Evolutionary conservation across 805 yeast species (phyloP), one percentile per base, ranked within the genome.

Genomic region (Candida coquimbonensis): DNA sequence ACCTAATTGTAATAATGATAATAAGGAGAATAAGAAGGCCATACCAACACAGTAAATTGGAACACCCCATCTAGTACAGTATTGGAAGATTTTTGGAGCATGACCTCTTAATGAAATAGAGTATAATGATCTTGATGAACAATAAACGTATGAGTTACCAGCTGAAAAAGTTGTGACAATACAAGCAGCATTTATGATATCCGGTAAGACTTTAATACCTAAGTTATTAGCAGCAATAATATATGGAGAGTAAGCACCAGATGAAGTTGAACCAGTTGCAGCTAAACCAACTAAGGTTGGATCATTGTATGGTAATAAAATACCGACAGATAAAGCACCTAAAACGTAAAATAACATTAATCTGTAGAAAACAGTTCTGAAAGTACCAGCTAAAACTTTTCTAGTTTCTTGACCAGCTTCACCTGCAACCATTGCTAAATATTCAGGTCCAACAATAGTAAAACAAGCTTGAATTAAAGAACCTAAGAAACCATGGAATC

Each of bases 361-460:
- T 52, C 95, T 71, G 56, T 70, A 70, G 48, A 83, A 77, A 19
- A 86, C 87, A 44, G 81, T 80, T 52, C 76, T 80, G 67, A 80
- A 84, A 0, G 93, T 91, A 26, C 69, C 71, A 9, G 90, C 87
- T 59, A 87, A 64, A 12, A 77, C 78, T 47, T 75, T 75, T 44
- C 93, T 72, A 9, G 93, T 90, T 55, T 79, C 72, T 42, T 72
- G 67, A 12, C 84, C 78, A 14, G 81, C 74, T 60, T 87, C 95
- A 41, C 91, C 87, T 9, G 93, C 91, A 24, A 85, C 76, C 83
- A 83, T 80, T 1, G 89, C 74, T 34, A 87, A 76, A 55, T 83
- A 83, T 62, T 87, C 95, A 2, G 95, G 91, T 1, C 93, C 95
- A 9, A 83, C 83, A 53, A 83, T 77, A 9, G 90, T 81, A 59